A percentile compares a stretch with the other conserved stretches of the same genome.
Conservation (phyloP, 1,284 basidiomycete species). For the Apiotrichum siamense region DNA sequence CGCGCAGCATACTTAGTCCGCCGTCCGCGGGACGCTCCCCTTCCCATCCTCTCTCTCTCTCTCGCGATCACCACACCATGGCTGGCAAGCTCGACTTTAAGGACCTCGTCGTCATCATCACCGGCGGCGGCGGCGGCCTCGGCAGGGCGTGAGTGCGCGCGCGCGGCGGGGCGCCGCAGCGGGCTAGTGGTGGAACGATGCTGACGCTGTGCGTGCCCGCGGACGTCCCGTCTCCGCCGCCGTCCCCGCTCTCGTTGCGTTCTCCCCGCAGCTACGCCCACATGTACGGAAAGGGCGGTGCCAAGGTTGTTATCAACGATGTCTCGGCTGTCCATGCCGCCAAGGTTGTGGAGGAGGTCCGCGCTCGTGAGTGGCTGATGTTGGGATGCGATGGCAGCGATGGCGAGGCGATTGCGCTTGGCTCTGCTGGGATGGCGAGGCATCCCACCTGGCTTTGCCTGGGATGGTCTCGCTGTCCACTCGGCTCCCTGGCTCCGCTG, state of each 20-base stretch:
- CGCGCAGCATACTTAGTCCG: too few relatives aligned
- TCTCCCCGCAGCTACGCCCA: conserved; percentile 69
- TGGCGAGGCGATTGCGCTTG: too few relatives aligned
- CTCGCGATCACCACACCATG: conserved; percentile 2
- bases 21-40: too few relatives aligned
- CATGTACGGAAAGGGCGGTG: conserved; percentile 82
- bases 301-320: conserved; percentile 93
- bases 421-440: too few relatives aligned
- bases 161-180: too few relatives aligned
- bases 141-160: conserved; percentile 74
- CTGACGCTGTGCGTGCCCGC: not conserved
- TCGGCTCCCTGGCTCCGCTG: too few relatives aligned
- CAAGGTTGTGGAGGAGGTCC: conserved; percentile 87
- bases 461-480: too few relatives aligned
- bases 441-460: too few relatives aligned
- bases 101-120: conserved; percentile 86
- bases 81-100: conserved; percentile 56
- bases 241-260: not conserved
- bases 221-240: too few relatives aligned
- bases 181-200: not conserved
- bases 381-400: too few relatives aligned
- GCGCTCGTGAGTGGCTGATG: conserved; percentile 56
- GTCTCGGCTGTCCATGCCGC: conserved; percentile 83
- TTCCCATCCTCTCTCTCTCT: not conserved
- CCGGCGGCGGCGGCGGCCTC: conserved; percentile 91